These are phyloP conservation scores for Backusella morwellensis DNA, from an alignment of 192 early-diverging fungal species.

Conservation along the genomic window DNA sequence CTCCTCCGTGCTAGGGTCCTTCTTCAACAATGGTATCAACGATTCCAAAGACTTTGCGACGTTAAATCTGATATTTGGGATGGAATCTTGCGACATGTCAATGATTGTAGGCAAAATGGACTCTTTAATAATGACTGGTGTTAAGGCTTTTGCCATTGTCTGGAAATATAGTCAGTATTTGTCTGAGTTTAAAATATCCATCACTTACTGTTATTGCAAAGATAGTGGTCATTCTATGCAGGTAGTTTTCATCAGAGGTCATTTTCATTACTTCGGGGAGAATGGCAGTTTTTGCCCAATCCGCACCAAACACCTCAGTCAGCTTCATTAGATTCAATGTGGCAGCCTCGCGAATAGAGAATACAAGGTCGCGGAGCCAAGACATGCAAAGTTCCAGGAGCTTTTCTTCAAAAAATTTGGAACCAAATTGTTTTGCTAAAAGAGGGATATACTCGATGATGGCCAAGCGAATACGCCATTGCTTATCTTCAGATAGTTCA, in stretches of 20 bases:
- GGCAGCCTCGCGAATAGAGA: slow-evolving; percentile 96
- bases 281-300: slow-evolving; percentile 94
- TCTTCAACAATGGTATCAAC: slow-evolving; percentile 76
- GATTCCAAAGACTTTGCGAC: slow-evolving; percentile 93
- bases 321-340: slow-evolving; percentile 92
- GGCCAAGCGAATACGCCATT: slow-evolving; percentile 98
- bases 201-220: slow-evolving; percentile 85
- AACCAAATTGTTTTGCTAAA: slow-evolving; percentile 93
- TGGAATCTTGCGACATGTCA: slow-evolving; percentile 84
- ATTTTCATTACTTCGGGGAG: slow-evolving; percentile 93
- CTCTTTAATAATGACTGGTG: slow-evolving; percentile 85
- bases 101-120: slow-evolving; percentile 86
- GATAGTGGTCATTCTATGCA: slow-evolving; percentile 98
- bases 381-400: slow-evolving; percentile 94
- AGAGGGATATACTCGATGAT: slow-evolving; percentile 99
- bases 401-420: slow-evolving; percentile 97
- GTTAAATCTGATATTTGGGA: slow-evolving; percentile 99
- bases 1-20: slow-evolving; percentile 54
- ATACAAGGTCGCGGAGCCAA: slow-evolving; percentile 97
- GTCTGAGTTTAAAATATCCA: background rate
- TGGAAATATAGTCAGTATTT: slow-evolving; percentile 30
- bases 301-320: slow-evolving; percentile 97
- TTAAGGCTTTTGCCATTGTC: slow-evolving; percentile 85
- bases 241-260: slow-evolving; percentile 86
- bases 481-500: slow-evolving; percentile 99